Conservation (phyloP, 495 filamentous ascomycete species). For the Coniosporium apollinis region DNA sequence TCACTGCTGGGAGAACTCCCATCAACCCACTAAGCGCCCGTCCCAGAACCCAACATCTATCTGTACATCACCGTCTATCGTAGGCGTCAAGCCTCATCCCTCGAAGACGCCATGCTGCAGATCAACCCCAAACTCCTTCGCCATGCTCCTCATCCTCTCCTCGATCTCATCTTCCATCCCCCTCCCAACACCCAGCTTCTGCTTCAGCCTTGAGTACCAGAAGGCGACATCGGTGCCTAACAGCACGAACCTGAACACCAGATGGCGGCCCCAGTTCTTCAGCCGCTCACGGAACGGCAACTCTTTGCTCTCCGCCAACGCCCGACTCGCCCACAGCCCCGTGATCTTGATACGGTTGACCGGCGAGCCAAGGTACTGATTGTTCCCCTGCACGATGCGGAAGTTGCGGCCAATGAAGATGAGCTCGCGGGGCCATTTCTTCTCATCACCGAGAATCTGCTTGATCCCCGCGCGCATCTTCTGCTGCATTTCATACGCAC, state of each 20-base stretch:
- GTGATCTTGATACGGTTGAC: slow-evolving; percentile 94
- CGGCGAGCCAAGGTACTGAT: slow-evolving; percentile 74
- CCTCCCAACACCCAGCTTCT: slow-evolving; percentile 52
- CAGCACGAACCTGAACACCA: slow-evolving; percentile 65
- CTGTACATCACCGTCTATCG: too few relatives aligned
- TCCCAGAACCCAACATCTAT: too few relatives aligned
- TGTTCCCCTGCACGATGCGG: slow-evolving; percentile 76
- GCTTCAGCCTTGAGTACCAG: slow-evolving; percentile 57
- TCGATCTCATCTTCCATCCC: slow-evolving; percentile 96
- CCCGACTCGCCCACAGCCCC: slow-evolving; percentile 70
- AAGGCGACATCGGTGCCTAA: slow-evolving; percentile 68
- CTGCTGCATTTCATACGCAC: slow-evolving; percentile 72
- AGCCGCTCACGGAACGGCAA: slow-evolving; percentile 39
- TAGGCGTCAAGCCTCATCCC: too few relatives aligned
- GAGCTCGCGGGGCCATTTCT: slow-evolving; percentile 82
- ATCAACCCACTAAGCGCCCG: too few relatives aligned
- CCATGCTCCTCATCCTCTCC: slow-evolving; percentile 65
- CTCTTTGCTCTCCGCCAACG: slow-evolving; percentile 51
- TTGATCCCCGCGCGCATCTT: slow-evolving; percentile 69
- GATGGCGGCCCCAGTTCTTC: slow-evolving; percentile 45
- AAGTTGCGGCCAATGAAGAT: slow-evolving; percentile 93
- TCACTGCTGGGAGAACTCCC: too few relatives aligned
- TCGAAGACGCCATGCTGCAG: slow-evolving; percentile 76
- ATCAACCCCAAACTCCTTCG: slow-evolving; percentile 82
- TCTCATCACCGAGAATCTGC: slow-evolving; percentile 73